Evolutionary conservation across 2,329 filamentous ascomycete species (phyloP), one percentile per base, ranked within the genome.

Genomic region (Penicillium sp.): DNA sequence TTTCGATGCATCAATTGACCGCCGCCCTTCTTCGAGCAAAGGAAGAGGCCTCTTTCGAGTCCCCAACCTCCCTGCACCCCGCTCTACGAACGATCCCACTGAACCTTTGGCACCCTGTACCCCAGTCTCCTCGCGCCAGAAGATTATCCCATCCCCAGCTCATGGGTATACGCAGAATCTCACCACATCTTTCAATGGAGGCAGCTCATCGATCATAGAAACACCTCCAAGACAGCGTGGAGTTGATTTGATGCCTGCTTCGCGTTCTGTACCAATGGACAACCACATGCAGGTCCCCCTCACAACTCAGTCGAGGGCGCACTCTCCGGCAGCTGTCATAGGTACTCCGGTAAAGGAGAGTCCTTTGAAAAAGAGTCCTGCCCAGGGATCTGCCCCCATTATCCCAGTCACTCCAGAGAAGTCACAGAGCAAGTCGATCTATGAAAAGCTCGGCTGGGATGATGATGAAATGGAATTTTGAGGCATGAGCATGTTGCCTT

Each of bases 371-470:
- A 38, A 9, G 21, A 21, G 34, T 12, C 34, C 34, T 21, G 18
- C 18, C 9, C 21, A 39, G 36, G 36, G 36, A 21, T 18, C 16
- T 23, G 48, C 59, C 6, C 42, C 58, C 2, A 49, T 58, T 41
- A 56, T 66, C 36, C 67, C 69, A 2, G 63, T 66, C 18, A 73
- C 67, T 7, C 68, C 65, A 16, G 68, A 71, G 49, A 71, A 70
- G 46, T 61, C 61, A 9, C 58, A 64, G 33, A 66, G 72, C 6
- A 71, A 54, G 38, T 71, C 74, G 8, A 73, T 77, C 41, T 77
- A 77, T 51, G 71, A 71, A 52, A 64, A 70, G 42, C 54, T 78
- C 45, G 75, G 75, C 47, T 78, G 75, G 75, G 70, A 75, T 54
- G 71, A 74, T 51, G 70, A 75, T 50, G 66, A 70, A 41, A 55